phyloP scores from a whole-genome alignment of 176 grass and related monocot genomes.

The Aegilops tauschii region DNA sequence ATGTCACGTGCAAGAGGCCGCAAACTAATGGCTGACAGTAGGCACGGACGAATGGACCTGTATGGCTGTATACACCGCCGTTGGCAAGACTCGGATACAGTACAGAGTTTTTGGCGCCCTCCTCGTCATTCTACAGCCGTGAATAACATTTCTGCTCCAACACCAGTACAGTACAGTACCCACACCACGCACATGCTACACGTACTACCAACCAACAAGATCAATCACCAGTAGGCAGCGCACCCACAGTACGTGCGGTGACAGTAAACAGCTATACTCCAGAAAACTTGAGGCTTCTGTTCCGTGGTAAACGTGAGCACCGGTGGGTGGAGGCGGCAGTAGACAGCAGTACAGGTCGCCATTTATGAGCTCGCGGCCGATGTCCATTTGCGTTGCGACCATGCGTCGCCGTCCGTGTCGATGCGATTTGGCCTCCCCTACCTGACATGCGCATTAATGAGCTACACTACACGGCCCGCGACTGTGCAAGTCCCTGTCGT shows the following conservation, averaged over 20 bases:
- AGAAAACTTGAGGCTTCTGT: background rate
- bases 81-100: background rate
- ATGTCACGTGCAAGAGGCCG: background rate
- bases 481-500: constrained; percentile 1
- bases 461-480: background rate
- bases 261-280: background rate
- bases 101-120: background rate
- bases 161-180: background rate
- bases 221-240: background rate
- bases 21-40: background rate
- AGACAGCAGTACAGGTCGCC: background rate
- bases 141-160: background rate
- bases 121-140: background rate
- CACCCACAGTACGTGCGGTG: background rate
- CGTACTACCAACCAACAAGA: background rate
- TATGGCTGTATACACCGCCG: background rate
- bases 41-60: background rate
- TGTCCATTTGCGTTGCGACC: background rate
- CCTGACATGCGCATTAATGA: constrained; percentile 21
- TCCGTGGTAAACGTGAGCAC: background rate
- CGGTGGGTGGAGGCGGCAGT: background rate
- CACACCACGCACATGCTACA: background rate
- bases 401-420: background rate
- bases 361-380: background rate
- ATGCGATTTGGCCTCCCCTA: constrained; percentile 4